Base-by-base conservation (phyloP, 306 rosid genomes). In the Boehmeria nivea region DNA sequence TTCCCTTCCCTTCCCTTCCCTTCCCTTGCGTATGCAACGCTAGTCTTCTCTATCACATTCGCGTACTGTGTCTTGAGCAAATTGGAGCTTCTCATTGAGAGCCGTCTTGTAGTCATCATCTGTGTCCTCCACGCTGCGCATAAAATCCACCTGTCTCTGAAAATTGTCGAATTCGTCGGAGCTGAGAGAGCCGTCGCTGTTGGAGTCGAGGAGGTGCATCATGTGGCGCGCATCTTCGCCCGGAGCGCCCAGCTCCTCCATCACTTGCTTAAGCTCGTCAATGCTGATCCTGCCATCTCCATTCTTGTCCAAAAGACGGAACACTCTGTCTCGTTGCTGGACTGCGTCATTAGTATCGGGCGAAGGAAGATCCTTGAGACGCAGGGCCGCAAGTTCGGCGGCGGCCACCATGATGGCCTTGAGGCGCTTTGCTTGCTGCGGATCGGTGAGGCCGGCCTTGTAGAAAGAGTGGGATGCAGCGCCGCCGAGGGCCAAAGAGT, bases 201-300 rank as follows among this genome's bases (percentile, higher is more conserved):
- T 77, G 31, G 82, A 76, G 75, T 80, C 86, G 47, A 83, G 82
- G 28, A 74, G 80, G 44, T 49, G 69, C 84, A 80, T 80, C 90
- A 77, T 80, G 75, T 74, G 81, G 0, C 78, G 45, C 6, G 96
- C 96, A 71, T 87, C 99, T 72, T 82, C 95, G 43, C 89, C 93
- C 1, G 99, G 87, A 22, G 93, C 89, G 27, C 95, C 99, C 54
- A 87, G 96, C 74, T 91, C 93, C 71, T 91, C 96, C 81, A 91
- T 91, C 46, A 87, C 95, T 72, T 91, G 93, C 51, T 65, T 81
- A 45, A 87, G 95, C 61, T 91, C 96, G 72, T 82, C 93, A 17
- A 87, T 79, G 82, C 94, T 87, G 71, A 91, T 84, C 71, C 81
- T 82, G 24, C 96, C 93, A 53, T 91, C 99, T 56, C 95, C 96